Conservation (phyloP, 805 yeast genomes). For the Kodamaea jinghongensis region DNA sequence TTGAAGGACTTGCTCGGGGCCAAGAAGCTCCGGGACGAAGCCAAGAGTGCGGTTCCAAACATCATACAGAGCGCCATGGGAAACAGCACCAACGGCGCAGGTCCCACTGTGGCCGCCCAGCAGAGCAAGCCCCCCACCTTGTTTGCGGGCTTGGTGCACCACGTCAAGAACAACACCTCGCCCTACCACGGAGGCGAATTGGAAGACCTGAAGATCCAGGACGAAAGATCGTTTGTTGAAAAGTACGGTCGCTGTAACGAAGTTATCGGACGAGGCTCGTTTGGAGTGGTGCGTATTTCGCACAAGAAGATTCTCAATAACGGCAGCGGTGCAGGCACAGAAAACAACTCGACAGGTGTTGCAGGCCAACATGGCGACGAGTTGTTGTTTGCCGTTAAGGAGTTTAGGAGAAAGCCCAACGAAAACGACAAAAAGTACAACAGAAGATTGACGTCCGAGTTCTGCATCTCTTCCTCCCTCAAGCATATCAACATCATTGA, state of each 20-base stretch:
- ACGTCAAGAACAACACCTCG: constrained; percentile 40
- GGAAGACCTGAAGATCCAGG: constrained; percentile 16
- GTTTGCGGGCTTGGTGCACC: constrained; percentile 64
- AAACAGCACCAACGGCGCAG: neutral
- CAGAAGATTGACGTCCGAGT: constrained; percentile 74
- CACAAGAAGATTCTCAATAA: constrained; percentile 54
- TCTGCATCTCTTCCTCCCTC: constrained; percentile 75
- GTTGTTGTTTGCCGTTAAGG: constrained; percentile 78
- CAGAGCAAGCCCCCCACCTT: constrained; percentile 61
- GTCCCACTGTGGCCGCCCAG: constrained; percentile 9
- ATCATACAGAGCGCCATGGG: constrained; percentile 35
- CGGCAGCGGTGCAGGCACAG: constrained; percentile 2
- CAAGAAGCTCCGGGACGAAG: constrained; percentile 65
- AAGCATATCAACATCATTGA: constrained; percentile 75
- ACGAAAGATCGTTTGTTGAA: constrained; percentile 65
- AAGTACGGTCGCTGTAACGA: constrained; percentile 95
- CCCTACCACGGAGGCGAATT: constrained; percentile 13
- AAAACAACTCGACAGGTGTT: constrained; percentile 1
- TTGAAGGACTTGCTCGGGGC: constrained; percentile 74
- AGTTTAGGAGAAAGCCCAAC: constrained; percentile 61
- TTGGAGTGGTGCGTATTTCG: constrained; percentile 87
- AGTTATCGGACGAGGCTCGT: constrained; percentile 89
- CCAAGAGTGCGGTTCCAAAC: constrained; percentile 72
- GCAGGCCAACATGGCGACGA: constrained; percentile 30
- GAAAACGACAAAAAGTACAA: constrained; percentile 68